phyloP scores from a whole-genome alignment of 176 grass and related monocot genomes.

The Elaeis guineensis region DNA sequence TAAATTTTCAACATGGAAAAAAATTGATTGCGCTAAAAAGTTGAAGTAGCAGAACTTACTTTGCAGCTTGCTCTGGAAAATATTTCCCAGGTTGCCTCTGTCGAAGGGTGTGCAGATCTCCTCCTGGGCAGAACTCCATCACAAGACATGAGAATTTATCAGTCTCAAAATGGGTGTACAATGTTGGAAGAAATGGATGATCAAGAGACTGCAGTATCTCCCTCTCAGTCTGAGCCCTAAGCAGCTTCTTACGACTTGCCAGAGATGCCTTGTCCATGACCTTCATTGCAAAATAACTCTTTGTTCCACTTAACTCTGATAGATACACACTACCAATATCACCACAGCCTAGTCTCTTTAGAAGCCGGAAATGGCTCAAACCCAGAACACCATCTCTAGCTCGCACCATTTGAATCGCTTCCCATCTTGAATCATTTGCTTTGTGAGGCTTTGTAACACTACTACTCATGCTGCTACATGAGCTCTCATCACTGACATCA shows the following conservation, averaged over 20 bases:
- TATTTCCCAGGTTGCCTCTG: conserved; percentile 69
- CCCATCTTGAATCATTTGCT: conserved; percentile 65
- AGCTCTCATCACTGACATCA: conserved; percentile 66
- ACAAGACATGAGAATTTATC: conserved; percentile 83
- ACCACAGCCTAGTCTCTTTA: conserved; percentile 70
- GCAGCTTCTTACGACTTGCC: conserved; percentile 60
- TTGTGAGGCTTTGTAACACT: conserved; percentile 68
- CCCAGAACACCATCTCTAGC: conserved; percentile 45
- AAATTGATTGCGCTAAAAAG: background rate
- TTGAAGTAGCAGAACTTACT: conserved; percentile 37
- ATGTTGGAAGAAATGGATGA: conserved; percentile 70
- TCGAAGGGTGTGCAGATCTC: conserved; percentile 63
- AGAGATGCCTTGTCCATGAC: conserved; percentile 72
- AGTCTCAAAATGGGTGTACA: conserved; percentile 82
- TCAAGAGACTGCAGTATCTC: conserved; percentile 66
- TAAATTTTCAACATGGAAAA: no score
- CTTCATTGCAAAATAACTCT: conserved; percentile 82
- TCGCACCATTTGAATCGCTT: conserved; percentile 54
- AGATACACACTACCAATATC: conserved; percentile 85
- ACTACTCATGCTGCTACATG: conserved; percentile 51
- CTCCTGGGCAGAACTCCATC: conserved; percentile 78
- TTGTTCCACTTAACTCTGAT: conserved; percentile 63
- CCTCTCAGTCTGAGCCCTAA: conserved; percentile 77
- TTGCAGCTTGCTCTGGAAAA: conserved; percentile 79
- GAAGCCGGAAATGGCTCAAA: conserved; percentile 58